A percentile compares a stretch with the other conserved stretches of the same genome.
phyloP scores from a whole-genome alignment of 805 yeast genomes.

The Starmera amethionina region DNA sequence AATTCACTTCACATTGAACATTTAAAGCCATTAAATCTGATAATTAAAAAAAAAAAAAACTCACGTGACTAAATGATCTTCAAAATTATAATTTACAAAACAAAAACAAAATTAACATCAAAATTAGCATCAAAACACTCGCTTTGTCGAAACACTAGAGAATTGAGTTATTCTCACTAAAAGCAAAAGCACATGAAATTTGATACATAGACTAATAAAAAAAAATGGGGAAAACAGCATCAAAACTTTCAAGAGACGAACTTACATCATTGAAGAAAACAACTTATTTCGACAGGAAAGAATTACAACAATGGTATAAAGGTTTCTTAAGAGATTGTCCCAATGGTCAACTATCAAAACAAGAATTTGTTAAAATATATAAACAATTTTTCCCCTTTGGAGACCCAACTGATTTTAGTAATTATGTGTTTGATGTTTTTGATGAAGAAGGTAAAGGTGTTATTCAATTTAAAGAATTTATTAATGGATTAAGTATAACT shows the following conservation, averaged over 20 bases:
- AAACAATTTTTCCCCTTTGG: constrained; percentile 98
- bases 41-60: too few species aligned
- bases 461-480: constrained; percentile 88
- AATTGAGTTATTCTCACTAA: too few species aligned
- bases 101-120: too few species aligned
- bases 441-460: constrained; percentile 73
- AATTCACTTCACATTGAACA: too few species aligned
- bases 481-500: constrained; percentile 76
- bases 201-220: background rate
- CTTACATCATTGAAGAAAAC: constrained; percentile 70
- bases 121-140: too few species aligned
- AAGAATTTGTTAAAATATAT: constrained; percentile 85
- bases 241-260: constrained; percentile 87
- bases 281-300: constrained; percentile 88
- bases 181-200: too few species aligned
- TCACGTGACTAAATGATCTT: too few species aligned
- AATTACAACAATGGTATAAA: constrained; percentile 96
- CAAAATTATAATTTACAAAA: too few species aligned
- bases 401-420: constrained; percentile 87
- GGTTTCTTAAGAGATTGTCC: constrained; percentile 95
- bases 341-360: constrained; percentile 73
- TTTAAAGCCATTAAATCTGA: too few species aligned
- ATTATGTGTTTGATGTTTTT: constrained; percentile 78
- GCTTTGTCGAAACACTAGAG: too few species aligned
- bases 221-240: constrained; percentile 87